A percentile compares a stretch with the other conserved stretches of the same genome.
Evolutionary conservation across 192 early-diverging fungal genomes (phyloP).

Genomic region (Spinellus fusiger): DNA sequence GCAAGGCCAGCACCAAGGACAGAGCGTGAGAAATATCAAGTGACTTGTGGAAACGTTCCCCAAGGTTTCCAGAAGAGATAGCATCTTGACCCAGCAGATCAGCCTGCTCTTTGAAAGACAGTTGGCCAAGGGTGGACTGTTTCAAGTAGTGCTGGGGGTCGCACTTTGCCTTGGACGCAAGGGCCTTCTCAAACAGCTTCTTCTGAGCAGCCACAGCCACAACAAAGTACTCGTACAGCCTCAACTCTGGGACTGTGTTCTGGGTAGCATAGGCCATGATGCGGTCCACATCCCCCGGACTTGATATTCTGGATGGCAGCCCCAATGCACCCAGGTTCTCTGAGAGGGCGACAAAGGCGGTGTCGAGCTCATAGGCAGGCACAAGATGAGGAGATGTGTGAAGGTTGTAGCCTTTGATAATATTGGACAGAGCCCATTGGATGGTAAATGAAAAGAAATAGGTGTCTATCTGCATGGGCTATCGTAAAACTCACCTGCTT

Average conservation of each 20-base stretch:
- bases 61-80: conserved; percentile 31
- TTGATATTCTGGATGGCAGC: conserved; percentile 48
- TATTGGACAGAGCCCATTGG: neutral
- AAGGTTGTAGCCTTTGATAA: conserved; percentile 83
- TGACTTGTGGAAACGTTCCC: conserved; percentile 50
- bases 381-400: conserved; percentile 89
- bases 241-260: conserved; percentile 51
- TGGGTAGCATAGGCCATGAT: conserved; percentile 55
- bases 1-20: conserved; percentile 39
- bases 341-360: conserved; percentile 71
- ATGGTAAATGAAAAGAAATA: neutral
- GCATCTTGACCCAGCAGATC: conserved; percentile 38
- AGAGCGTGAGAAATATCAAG: conserved; percentile 42
- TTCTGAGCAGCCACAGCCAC: conserved; percentile 55
- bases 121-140: conserved; percentile 30
- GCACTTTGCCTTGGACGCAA: conserved; percentile 21
- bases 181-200: conserved; percentile 34
- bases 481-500: conserved; percentile 57
- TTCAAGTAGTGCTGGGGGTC: conserved; percentile 11
- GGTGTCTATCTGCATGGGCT: neutral
- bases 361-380: conserved; percentile 90
- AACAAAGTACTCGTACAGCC: conserved; percentile 88
- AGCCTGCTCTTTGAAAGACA: conserved; percentile 40
- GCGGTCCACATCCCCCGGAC: conserved; percentile 57
- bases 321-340: conserved; percentile 46